These are phyloP conservation scores for Colletotrichum trifolii DNA, from an alignment of 2,329 filamentous ascomycete species.

Conservation along the genomic window DNA sequence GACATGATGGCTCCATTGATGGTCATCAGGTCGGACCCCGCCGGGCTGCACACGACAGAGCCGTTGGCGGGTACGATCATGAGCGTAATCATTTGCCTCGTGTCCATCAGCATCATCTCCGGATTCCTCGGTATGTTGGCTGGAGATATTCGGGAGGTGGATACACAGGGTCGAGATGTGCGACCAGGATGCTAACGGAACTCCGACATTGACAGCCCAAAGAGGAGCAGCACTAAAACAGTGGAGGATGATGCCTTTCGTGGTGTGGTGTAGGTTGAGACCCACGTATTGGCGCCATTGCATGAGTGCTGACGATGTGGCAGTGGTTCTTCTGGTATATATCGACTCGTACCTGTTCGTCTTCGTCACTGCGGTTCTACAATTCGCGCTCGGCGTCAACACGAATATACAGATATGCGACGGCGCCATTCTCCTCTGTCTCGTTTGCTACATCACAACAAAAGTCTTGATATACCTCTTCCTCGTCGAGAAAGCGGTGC, in stretches of 20 bases:
- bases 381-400: slow-evolving; percentile 68
- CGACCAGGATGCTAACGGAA: slow-evolving; percentile 21
- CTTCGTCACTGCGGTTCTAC: slow-evolving; percentile 65
- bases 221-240: slow-evolving; percentile 49
- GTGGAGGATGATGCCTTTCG: slow-evolving; percentile 55
- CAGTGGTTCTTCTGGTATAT: slow-evolving; percentile 71
- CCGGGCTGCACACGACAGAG: slow-evolving; percentile 37
- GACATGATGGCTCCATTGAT: slow-evolving; percentile 31
- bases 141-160: background rate
- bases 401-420: slow-evolving; percentile 62
- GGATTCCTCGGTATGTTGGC: slow-evolving; percentile 49
- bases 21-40: slow-evolving; percentile 7
- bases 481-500: slow-evolving; percentile 71
- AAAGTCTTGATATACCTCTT: slow-evolving; percentile 76
- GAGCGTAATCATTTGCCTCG: slow-evolving; percentile 49
- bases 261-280: slow-evolving; percentile 55
- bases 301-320: background rate
- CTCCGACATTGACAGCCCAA: slow-evolving; percentile 45
- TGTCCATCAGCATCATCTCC: slow-evolving; percentile 48
- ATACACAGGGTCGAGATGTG: background rate
- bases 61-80: slow-evolving; percentile 49
- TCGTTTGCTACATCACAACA: slow-evolving; percentile 71
- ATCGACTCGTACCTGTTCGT: slow-evolving; percentile 70
- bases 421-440: slow-evolving; percentile 68
- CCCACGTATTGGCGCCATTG: background rate